Evolutionary conservation across 2,329 filamentous ascomycete species (phyloP), one percentile per base, ranked within the genome.

Genomic region (Intubia oerlemansii): DNA sequence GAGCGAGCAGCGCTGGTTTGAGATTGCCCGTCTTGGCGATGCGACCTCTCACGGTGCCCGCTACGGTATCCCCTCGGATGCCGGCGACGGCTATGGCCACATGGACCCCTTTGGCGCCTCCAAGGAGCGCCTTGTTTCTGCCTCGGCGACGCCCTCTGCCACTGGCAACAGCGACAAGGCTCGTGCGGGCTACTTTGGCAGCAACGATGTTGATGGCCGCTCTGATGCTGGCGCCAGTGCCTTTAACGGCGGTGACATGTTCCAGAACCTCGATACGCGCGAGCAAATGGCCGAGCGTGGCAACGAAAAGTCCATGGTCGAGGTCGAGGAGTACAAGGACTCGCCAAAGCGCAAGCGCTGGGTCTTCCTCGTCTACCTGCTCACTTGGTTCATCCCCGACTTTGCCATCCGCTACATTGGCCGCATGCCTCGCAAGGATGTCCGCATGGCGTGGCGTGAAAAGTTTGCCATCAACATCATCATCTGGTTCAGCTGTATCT

Each of bases 381-480:
- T 98, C 35, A 98, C 88, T 4, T 98, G 71, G 59, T 81, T 72
- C 40, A 56, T 92, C 25, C 88, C 88, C 5, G 84, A 93, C 45
- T 77, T 92, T 41, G 43, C 74, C 24, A 77, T 95, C 45, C 66
- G 69, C 30, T 59, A 60, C 41, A 35, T 91, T 23, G 85, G 85
- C 14, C 65, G 77, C 29, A 93, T 93, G 75, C 66, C 76, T 34
- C 78, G 88, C 35, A 90, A 90, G 46, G 88, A 98, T 48, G 70
- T 98, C 7, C 77, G 84, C 15, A 62, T 77, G 47, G 88, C 88
- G 1, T 98, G 88, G 88, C 66, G 88, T 45, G 88, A 98, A 50
- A 98, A 98, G 59, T 49, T 98, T 34, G 85, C 88, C 30, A 98
- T 98, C 62, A 98, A 98, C 57, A 61, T 98, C 48, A 64, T 95